Base-by-base conservation (phyloP, 148 eudicot species). In the Suaeda aralocaspica region DNA sequence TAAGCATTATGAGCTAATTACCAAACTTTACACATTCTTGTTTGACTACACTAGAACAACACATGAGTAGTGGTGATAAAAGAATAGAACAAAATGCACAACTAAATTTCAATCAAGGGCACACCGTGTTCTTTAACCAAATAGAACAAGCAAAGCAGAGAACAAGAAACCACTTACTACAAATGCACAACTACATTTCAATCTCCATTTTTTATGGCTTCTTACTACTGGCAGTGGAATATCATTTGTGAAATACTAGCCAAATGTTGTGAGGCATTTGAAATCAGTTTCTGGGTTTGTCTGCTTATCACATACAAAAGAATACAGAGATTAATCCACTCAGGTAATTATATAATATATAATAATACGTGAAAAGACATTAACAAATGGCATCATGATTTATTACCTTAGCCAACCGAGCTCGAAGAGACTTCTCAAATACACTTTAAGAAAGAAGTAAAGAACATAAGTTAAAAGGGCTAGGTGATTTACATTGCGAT, bases 391-490 rank as follows among this genome's bases (percentile, higher is more conserved):
- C 9, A 65, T 18, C 15, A 45, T 72, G 70, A 64, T 55, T 72
- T 41, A 22, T 74, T 69, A 90, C 98, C 89, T 84, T 90, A 22
- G 74, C 63, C 64, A 90, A 75, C 74, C 98, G 87, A 57, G 94
- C 90, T 76, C 98, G 86, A 51, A 92, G 92, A 41, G 98, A 85
- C 79, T 92, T 92, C 85, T 90, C 94, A 66, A 92, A 86, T 64
- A 82, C 87, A 74, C 98, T 92, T 82, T 83, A 85, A 80, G 66
- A 77, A 29, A 72, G n/a, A n/a, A n/a, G n/a, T n/a, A n/a, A n/a
- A n/a, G 36, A 78, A 63, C 39, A 39, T 11, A 69, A 29, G 49
- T 62, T 21, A 62, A 41, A 68, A 64, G 53, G 41, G 42, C 48
- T 19, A 34, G 33, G 34, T 26, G 10, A 26, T 25, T 67, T 21